phyloP scores from a whole-genome alignment of 164 flowering plant species.

The Malania oleifera region DNA sequence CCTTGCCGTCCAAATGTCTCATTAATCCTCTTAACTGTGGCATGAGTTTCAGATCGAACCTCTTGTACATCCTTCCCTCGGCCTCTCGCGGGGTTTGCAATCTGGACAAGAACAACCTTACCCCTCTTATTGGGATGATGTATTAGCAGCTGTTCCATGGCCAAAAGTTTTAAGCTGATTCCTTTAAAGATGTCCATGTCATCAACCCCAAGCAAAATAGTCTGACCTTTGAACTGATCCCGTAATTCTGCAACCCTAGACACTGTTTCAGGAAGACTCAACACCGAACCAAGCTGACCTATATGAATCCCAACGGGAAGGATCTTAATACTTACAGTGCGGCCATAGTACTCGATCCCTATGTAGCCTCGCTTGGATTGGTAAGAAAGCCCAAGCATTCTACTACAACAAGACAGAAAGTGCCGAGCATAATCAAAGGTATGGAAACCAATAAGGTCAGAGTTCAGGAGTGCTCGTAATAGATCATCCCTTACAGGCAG shows the following conservation, averaged over 20 bases:
- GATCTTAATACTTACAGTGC: conserved; percentile 59
- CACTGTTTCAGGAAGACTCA: conserved; percentile 49
- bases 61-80: conserved; percentile 59
- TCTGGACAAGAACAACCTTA: conserved; percentile 52
- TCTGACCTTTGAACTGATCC: conserved; percentile 30
- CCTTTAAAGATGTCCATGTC: conserved; percentile 73
- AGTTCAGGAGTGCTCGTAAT: conserved; percentile 49
- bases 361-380: conserved; percentile 61
- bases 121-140: conserved; percentile 49
- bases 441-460: conserved; percentile 61
- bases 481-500: conserved; percentile 56
- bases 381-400: conserved; percentile 63
- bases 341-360: conserved; percentile 56
- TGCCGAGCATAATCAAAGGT: conserved; percentile 65
- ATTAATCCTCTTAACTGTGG: conserved; percentile 45
- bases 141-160: conserved; percentile 50
- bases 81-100: conserved; percentile 65
- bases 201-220: conserved; percentile 59
- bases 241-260: conserved; percentile 30
- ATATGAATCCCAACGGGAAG: conserved; percentile 60
- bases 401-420: conserved; percentile 64
- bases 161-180: conserved; percentile 55
- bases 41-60: conserved; percentile 41
- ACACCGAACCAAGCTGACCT: conserved; percentile 44
- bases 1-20: conserved; percentile 35